Evolutionary conservation across 371 early-diverging fungal species (phyloP).

Genomic region (Rhizopus delemar): DNA sequence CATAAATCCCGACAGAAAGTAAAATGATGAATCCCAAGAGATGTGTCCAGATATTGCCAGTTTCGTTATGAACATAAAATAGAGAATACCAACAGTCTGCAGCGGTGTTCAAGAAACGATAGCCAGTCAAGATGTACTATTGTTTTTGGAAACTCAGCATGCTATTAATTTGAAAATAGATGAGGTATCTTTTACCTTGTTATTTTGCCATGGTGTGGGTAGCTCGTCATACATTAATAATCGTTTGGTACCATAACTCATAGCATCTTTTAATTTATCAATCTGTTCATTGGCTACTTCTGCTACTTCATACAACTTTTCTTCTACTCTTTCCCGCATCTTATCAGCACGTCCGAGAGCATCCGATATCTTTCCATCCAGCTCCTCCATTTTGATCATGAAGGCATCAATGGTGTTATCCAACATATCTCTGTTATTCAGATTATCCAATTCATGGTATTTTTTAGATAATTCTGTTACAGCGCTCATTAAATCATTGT

Average conservation of each 20-base stretch:
- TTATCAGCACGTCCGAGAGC: conserved; percentile 38
- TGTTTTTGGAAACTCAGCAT: neutral
- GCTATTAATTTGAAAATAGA: too few relatives aligned
- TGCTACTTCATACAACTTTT: conserved; percentile 40
- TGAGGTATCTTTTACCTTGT: conserved; percentile 28
- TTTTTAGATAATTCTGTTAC: conserved; percentile 30
- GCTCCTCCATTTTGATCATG: conserved; percentile 49
- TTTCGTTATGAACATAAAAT: conserved; percentile 81
- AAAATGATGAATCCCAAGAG: conserved; percentile 69
- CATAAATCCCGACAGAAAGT: conserved; percentile 52
- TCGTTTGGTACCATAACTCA: conserved; percentile 40
- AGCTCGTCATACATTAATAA: conserved; percentile 49
- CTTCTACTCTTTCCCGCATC: conserved; percentile 40
- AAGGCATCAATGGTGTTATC: conserved; percentile 51
- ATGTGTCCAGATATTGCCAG: conserved; percentile 84
- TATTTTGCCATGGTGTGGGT: conserved; percentile 51
- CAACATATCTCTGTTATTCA: conserved; percentile 32
- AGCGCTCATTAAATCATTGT: conserved; percentile 23
- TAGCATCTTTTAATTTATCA: conserved; percentile 44
- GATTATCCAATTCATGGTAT: conserved; percentile 26
- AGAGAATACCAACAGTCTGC: conserved; percentile 68
- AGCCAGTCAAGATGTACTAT: conserved; percentile 65
- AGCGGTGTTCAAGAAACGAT: conserved; percentile 70
- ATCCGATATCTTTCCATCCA: conserved; percentile 47
- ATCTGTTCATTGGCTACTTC: conserved; percentile 45